A percentile compares a stretch with the other conserved stretches of the same genome.
Conservation (phyloP, 768 basidiomycete species). For the Termitomyces sp. region DNA sequence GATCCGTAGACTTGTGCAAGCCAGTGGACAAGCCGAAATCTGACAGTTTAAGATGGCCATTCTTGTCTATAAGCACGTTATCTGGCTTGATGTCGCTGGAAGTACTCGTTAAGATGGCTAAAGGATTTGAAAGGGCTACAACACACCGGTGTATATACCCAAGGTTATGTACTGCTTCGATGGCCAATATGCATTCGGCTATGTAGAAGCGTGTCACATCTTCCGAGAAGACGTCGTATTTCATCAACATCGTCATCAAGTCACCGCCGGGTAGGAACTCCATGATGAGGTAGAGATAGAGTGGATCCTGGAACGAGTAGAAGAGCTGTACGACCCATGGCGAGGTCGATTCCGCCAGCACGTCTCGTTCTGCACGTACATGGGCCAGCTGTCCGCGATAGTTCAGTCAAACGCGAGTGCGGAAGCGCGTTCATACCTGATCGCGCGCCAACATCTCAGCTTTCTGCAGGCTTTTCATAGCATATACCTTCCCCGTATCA, state of each 20-base stretch:
- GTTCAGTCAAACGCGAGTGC: neutral
- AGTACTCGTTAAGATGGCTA: neutral
- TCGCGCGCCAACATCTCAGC: slow-evolving; percentile 99
- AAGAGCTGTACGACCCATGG: slow-evolving; percentile 97
- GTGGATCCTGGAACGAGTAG: slow-evolving; percentile 96
- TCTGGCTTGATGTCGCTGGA: slow-evolving; percentile 97
- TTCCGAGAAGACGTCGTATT: slow-evolving; percentile 98
- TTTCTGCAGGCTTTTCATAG: slow-evolving; percentile 99
- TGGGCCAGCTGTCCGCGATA: slow-evolving; percentile 72
- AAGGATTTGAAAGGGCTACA: neutral
- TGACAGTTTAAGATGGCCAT: slow-evolving; percentile 94
- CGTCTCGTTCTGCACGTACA: slow-evolving; percentile 94
- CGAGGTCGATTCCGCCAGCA: slow-evolving; percentile 93
- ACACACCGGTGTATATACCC: slow-evolving; percentile 96
- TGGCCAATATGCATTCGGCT: slow-evolving; percentile 96
- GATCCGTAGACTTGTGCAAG: slow-evolving; percentile 93
- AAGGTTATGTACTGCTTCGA: slow-evolving; percentile 97
- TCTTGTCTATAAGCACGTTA: slow-evolving; percentile 96
- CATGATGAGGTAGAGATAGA: slow-evolving; percentile 98
- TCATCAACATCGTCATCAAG: slow-evolving; percentile 99
- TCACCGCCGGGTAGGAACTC: slow-evolving; percentile 84
- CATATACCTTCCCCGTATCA: slow-evolving; percentile 97
- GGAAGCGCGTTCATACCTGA: slow-evolving; percentile 53
- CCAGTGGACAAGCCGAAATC: slow-evolving; percentile 98
- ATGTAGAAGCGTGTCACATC: slow-evolving; percentile 99